Percentiles rank a stretch among this genome's conserved stretches.
Evolutionary conservation across 2,329 filamentous ascomycete genomes (phyloP).

Genomic region (Neopestalotiopsis rosae): DNA sequence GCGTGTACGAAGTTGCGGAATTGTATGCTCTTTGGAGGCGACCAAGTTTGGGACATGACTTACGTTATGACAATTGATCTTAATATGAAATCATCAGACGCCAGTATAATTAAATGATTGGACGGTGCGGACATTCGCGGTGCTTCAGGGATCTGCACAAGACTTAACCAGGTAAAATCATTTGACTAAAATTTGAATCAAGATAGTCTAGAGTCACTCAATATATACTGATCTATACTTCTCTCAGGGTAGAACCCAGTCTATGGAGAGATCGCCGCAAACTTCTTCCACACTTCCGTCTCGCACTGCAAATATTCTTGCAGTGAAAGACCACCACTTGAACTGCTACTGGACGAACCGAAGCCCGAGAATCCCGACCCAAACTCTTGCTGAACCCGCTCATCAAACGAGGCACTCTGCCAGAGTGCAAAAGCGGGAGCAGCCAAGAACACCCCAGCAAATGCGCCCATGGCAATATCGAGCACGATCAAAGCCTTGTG

Average conservation of each 20-base stretch:
- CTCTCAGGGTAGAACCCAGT: background rate
- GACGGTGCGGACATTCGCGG: background rate
- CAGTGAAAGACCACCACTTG: background rate
- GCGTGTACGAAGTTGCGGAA: no score
- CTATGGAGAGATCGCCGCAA: background rate
- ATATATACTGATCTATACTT: no score
- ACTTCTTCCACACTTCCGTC: constrained; percentile 1
- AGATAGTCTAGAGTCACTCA: no score
- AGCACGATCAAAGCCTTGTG: background rate
- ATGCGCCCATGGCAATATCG: constrained; percentile 1
- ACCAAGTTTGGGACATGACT: no score
- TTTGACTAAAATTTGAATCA: no score
- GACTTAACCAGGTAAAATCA: no score
- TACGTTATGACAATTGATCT: no score
- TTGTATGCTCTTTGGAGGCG: no score
- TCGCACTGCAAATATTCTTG: background rate
- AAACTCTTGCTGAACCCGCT: background rate
- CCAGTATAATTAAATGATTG: background rate
- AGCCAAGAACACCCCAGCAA: background rate
- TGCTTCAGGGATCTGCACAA: no score
- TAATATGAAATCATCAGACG: no score
- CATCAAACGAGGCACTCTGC: background rate
- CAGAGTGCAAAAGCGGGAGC: background rate
- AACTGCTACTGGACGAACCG: background rate
- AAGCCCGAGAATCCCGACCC: no score